phyloP scores from a whole-genome alignment of 805 yeast genomes.

The Ogataea pini region DNA sequence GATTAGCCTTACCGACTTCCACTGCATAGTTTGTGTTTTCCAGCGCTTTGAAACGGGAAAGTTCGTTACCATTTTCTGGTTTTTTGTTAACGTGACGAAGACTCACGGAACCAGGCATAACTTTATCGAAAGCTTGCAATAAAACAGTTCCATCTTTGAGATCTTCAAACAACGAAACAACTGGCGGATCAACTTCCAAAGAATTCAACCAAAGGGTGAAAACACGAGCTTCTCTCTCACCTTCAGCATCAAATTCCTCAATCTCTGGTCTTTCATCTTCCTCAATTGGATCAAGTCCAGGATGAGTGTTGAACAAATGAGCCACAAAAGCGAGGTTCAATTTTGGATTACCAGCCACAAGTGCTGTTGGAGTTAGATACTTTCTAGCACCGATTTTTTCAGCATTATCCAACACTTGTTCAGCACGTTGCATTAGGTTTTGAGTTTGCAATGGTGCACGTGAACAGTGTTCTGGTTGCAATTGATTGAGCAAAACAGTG shows the following conservation, averaged over 20 bases:
- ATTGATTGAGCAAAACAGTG: constrained; percentile 84
- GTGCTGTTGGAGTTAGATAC: constrained; percentile 88
- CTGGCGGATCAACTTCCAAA: constrained; percentile 93
- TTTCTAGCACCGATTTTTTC: constrained; percentile 91
- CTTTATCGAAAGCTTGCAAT: constrained; percentile 93
- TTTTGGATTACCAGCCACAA: constrained; percentile 95
- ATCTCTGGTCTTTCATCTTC: constrained; percentile 90
- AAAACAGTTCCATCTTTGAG: constrained; percentile 88
- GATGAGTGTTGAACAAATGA: constrained; percentile 92
- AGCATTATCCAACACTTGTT: constrained; percentile 80
- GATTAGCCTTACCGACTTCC: constrained; percentile 88
- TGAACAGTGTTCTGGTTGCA: constrained; percentile 82
- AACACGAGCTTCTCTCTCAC: constrained; percentile 98
- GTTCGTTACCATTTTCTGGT: constrained; percentile 71
- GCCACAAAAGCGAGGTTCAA: constrained; percentile 97
- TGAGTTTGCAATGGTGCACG: constrained; percentile 75
- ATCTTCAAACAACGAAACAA: constrained; percentile 88
- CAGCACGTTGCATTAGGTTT: constrained; percentile 81
- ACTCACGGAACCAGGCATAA: constrained; percentile 89
- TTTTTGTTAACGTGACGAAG: constrained; percentile 78
- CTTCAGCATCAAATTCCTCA: constrained; percentile 98
- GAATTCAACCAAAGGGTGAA: constrained; percentile 97
- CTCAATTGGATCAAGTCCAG: constrained; percentile 94
- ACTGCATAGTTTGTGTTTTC: constrained; percentile 99
- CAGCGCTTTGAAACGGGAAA: constrained; percentile 89